These are phyloP conservation scores for Lasiosphaeria hispida DNA, from an alignment of 495 filamentous ascomycete species.

Conservation along the genomic window DNA sequence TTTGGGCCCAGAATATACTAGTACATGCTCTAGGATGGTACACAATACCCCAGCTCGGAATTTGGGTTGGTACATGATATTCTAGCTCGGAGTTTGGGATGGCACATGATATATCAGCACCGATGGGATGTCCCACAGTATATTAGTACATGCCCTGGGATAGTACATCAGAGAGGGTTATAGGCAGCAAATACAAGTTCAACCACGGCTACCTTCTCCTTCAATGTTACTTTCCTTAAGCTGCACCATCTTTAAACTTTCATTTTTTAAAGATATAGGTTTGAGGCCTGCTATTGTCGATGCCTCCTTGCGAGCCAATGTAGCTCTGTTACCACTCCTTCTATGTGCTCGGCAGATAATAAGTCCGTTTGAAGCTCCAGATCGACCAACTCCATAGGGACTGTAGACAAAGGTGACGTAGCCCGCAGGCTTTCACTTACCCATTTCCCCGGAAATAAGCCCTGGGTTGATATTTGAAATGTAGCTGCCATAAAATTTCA, in stretches of 20 bases:
- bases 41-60: too few relatives aligned
- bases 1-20: conserved; percentile 7
- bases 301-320: conserved; percentile 5
- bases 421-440: conserved; percentile 3
- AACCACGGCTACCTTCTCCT: neutral
- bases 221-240: neutral
- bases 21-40: neutral
- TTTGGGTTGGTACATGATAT: too few relatives aligned
- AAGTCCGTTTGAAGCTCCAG: conserved; percentile 1
- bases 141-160: too few relatives aligned
- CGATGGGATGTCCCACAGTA: too few relatives aligned
- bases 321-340: neutral
- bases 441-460: conserved; percentile 1
- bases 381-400: conserved; percentile 1
- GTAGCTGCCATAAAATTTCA: conserved; percentile 4
- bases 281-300: conserved; percentile 5
- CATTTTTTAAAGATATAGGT: neutral
- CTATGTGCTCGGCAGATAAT: neutral
- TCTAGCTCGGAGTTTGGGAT: too few relatives aligned
- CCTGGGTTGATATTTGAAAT: conserved; percentile 2
- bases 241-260: too few relatives aligned
- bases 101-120: too few relatives aligned
- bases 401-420: conserved; percentile 3
- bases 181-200: conserved; percentile 3
- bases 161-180: too few relatives aligned